Evolutionary conservation across 2,329 filamentous ascomycete genomes (phyloP), one percentile per base, ranked within the genome.

Genomic region (Colletotrichum orchidophilum): DNA sequence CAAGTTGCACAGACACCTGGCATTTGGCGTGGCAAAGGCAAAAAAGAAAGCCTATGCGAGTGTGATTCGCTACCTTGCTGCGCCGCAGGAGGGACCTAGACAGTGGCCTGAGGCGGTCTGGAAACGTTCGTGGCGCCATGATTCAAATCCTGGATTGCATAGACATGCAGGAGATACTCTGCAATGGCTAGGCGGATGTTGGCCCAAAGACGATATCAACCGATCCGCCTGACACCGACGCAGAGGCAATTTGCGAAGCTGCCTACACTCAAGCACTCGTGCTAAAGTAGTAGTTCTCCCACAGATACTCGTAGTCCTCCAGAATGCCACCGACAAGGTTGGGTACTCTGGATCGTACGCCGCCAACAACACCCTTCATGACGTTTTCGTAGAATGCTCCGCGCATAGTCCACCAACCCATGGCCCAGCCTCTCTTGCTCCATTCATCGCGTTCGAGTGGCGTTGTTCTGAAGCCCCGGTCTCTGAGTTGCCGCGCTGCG

Each of bases 351-450:
- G 92, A 92, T 75, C 90, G 91, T 74, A 97, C 87, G 77, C 91
- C 92, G 33, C 86, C 85, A 8, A 96, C 91, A 15, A 96, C 81
- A 5, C 90, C 89, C 81, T 93, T 94, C 58, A 94, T 97, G 71
- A 98, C 87, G 76, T 95, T 94, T 82, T 98, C 94, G 82, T 99
- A 99, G 76, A 97, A 97, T 2, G 95, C 95, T n/a, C 96, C 96
- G 71, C 96, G 90, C 94, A 99, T 96, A 29, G 89, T 84, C 96
- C 96, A 99, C 96, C 96, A 98, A 24, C 91, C 93, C 86, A 98
- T 92, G 2, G 91, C 91, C 94, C 95, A 97, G 49, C 93, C 95
- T 73, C 96, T 88, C 82, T 94, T 95, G 78, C 87, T 91, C 87
- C 97, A 90, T 84, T 98, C 96, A 75, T 98, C 96, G 67, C 92